A percentile compares a stretch with the other conserved stretches of the same genome.
phyloP scores from a whole-genome alignment of 345 rosid genomes.

The Balakata baccata region DNA sequence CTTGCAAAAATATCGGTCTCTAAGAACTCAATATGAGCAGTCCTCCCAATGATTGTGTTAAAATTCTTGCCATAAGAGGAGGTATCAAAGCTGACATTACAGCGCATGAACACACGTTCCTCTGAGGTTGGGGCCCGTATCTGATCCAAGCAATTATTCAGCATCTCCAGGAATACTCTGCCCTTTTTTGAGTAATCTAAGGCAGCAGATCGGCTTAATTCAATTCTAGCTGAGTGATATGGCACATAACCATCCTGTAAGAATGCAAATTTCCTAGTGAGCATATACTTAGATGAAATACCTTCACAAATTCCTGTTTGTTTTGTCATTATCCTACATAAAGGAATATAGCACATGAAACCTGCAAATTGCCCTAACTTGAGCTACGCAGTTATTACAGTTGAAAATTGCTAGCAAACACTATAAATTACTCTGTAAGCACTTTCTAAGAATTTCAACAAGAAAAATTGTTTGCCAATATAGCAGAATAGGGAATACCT shows the following conservation, averaged over 20 bases:
- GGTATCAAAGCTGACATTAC: conserved; percentile 80
- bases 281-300: background rate
- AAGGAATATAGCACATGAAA: background rate
- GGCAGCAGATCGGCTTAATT: conserved; percentile 77
- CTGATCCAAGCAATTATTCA: conserved; percentile 90
- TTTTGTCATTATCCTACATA: conserved; percentile 1
- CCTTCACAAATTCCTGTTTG: background rate
- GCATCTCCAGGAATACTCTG: conserved; percentile 77
- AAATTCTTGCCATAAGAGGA: conserved; percentile 74
- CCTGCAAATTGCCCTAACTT: conserved; percentile 8
- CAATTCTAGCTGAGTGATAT: conserved; percentile 90
- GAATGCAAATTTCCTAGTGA: conserved; percentile 7
- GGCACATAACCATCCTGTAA: conserved; percentile 97
- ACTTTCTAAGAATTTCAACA: too few species aligned
- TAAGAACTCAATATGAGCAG: conserved; percentile 94
- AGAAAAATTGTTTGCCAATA: background rate
- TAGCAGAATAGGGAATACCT: conserved; percentile 42
- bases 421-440: too few species aligned
- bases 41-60: conserved; percentile 80
- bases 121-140: conserved; percentile 65
- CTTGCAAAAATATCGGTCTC: conserved; percentile 78
- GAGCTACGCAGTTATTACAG: background rate
- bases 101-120: conserved; percentile 76
- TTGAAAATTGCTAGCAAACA: too few species aligned
- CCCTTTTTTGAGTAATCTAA: conserved; percentile 77